A percentile compares a stretch with the other conserved stretches of the same genome.
Evolutionary conservation across 495 filamentous ascomycete genomes (phyloP).

Genomic region (Gamarada debralockiae): DNA sequence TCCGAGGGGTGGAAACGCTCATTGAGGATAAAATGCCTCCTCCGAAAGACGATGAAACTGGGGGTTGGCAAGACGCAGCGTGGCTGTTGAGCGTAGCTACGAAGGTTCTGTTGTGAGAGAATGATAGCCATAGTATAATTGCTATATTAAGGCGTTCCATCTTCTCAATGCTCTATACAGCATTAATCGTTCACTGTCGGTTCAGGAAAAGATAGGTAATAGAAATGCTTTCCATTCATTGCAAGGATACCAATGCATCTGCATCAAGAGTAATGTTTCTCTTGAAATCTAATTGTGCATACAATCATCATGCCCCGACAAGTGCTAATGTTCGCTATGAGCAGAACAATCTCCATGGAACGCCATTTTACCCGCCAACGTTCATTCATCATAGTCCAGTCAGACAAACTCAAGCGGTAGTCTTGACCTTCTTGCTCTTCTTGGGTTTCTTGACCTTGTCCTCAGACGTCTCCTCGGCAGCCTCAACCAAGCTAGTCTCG

Average conservation of each 20-base stretch:
- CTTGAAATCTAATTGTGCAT: not conserved
- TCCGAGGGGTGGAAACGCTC: conserved; percentile 25
- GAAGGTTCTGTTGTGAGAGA: conserved; percentile 49
- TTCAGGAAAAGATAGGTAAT: no score
- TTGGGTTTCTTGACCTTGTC: conserved; percentile 27
- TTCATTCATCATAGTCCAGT: not conserved
- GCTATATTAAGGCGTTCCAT: no score
- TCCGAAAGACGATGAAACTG: conserved; percentile 46
- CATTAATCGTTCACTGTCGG: no score
- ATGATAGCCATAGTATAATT: no score
- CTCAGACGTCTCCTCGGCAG: conserved; percentile 2
- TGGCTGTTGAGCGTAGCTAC: conserved; percentile 79
- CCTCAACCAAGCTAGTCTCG: not conserved
- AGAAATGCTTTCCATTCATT: no score
- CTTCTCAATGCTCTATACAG: no score
- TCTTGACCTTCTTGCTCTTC: conserved; percentile 2
- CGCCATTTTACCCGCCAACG: not conserved
- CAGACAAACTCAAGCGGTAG: not conserved
- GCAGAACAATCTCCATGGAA: not conserved
- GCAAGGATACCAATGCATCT: not conserved
- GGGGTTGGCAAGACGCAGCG: conserved; percentile 78
- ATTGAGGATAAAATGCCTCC: conserved; percentile 32
- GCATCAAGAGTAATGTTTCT: not conserved
- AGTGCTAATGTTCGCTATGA: no score
- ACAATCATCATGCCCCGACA: not conserved